Percentiles rank a stretch among this genome's conserved stretches.
phyloP scores from a whole-genome alignment of 1,284 basidiomycete genomes.

The Rhodofomes roseus region DNA sequence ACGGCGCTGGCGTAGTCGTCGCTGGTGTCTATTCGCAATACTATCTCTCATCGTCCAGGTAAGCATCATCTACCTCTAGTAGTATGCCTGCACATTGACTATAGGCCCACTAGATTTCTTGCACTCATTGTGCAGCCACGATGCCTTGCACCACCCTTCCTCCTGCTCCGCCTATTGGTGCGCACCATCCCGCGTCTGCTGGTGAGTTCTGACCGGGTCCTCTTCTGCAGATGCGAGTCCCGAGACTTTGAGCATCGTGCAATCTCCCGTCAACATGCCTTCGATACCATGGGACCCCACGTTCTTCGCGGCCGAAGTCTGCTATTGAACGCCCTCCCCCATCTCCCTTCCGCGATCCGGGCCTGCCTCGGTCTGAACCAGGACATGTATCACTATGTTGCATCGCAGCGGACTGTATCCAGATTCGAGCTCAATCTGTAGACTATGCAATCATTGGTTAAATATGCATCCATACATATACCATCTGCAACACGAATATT shows the following conservation, averaged over 20 bases:
- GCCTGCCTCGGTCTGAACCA: not conserved
- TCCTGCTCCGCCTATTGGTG: not conserved
- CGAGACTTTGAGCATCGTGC: not conserved
- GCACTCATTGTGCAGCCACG: not conserved
- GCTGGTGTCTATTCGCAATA: not conserved
- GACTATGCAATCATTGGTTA: not conserved
- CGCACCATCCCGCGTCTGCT: not conserved
- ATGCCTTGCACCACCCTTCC: not conserved
- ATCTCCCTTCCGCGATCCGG: not conserved
- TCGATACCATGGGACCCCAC: not conserved
- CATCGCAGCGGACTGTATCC: not conserved
- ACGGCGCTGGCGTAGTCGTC: not conserved
- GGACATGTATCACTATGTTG: not conserved
- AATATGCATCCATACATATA: not conserved
- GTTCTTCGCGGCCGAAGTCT: not conserved
- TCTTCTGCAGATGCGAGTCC: not conserved
- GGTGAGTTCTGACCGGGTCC: not conserved
- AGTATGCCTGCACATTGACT: not conserved
- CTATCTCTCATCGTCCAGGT: not conserved
- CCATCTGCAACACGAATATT: too few species aligned
- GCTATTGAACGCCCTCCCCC: not conserved
- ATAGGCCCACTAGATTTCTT: not conserved
- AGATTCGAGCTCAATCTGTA: slow-evolving; percentile 1
- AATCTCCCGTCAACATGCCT: not conserved
- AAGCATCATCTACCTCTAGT: not conserved